phyloP scores from a whole-genome alignment of 2,329 filamentous ascomycete species.

The Setomelanomma holmii region DNA sequence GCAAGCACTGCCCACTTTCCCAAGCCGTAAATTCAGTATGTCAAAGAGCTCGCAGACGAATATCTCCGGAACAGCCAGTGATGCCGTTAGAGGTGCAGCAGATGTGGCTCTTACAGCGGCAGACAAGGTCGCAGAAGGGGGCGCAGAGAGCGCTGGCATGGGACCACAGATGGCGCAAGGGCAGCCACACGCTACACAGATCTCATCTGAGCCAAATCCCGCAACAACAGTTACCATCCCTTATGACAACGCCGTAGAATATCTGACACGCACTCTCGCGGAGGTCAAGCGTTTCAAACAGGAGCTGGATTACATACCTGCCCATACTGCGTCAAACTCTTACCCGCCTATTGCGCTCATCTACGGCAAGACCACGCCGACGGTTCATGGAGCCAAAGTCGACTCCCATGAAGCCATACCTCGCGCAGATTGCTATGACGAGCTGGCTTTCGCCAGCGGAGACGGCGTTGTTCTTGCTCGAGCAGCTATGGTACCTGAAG shows the following conservation, averaged over 20 bases:
- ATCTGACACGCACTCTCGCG: constrained; percentile 76
- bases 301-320: constrained; percentile 69
- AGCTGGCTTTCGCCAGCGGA: constrained; percentile 83
- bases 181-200: constrained; percentile 26
- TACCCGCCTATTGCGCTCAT: constrained; percentile 86
- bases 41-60: constrained; percentile 35
- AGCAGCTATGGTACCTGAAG: constrained; percentile 83
- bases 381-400: constrained; percentile 82
- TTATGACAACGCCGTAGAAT: constrained; percentile 64
- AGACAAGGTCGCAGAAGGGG: constrained; percentile 35
- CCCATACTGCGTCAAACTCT: constrained; percentile 68
- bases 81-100: constrained; percentile 17
- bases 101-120: constrained; percentile 36
- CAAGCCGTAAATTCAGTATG: constrained; percentile 47
- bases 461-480: constrained; percentile 88
- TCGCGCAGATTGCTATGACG: constrained; percentile 80
- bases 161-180: constrained; percentile 57
- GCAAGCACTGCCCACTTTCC: constrained; percentile 52
- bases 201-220: constrained; percentile 31
- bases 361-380: constrained; percentile 86
- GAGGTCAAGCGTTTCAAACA: constrained; percentile 77
- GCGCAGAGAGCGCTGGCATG: constrained; percentile 44
- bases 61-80: constrained; percentile 6
- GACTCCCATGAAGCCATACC: constrained; percentile 75
- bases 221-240: constrained; percentile 61